Evolutionary conservation across 2,329 filamentous ascomycete genomes (phyloP).

Genomic region (Monilinia vaccinii-corymbosi): DNA sequence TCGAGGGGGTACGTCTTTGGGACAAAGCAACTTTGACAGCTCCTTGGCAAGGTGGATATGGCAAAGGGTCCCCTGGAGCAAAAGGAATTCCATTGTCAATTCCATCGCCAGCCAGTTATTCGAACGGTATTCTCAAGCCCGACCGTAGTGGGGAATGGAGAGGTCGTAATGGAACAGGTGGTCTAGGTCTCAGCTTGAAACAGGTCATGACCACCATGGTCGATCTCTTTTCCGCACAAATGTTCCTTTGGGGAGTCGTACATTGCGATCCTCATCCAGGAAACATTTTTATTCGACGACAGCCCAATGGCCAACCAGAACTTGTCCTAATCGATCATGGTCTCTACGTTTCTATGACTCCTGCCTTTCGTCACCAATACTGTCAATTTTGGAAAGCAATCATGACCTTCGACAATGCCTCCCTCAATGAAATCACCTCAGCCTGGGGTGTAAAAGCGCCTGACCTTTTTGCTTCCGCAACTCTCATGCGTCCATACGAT

Average conservation of each 20-base stretch:
- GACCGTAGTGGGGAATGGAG: slow-evolving; percentile 68
- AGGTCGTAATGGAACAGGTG: slow-evolving; percentile 62
- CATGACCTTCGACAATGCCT: slow-evolving; percentile 84
- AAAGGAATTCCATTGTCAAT: slow-evolving; percentile 50
- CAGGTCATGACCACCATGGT: slow-evolving; percentile 96
- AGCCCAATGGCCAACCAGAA: slow-evolving; percentile 74
- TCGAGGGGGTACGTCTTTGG: slow-evolving; percentile 88
- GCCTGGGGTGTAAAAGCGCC: slow-evolving; percentile 83
- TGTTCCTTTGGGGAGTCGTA: slow-evolving; percentile 93
- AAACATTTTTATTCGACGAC: slow-evolving; percentile 89
- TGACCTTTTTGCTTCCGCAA: slow-evolving; percentile 86
- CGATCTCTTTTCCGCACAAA: slow-evolving; percentile 92
- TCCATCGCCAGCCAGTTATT: slow-evolving; percentile 26
- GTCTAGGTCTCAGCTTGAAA: slow-evolving; percentile 71
- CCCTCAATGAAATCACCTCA: slow-evolving; percentile 60
- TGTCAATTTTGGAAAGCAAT: slow-evolving; percentile 87
- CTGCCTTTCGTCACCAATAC: slow-evolving; percentile 78
- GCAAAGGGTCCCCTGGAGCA: slow-evolving; percentile 69
- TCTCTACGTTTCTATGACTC: slow-evolving; percentile 85
- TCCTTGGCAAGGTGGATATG: slow-evolving; percentile 70
- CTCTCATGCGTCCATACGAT: slow-evolving; percentile 81
- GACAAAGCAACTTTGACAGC: slow-evolving; percentile 75
- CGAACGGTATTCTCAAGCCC: slow-evolving; percentile 61
- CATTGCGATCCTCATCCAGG: slow-evolving; percentile 97
- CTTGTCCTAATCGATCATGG: slow-evolving; percentile 96